These are phyloP conservation scores for Viola pubescens DNA, from an alignment of 441 rosid species.

Conservation along the genomic window DNA sequence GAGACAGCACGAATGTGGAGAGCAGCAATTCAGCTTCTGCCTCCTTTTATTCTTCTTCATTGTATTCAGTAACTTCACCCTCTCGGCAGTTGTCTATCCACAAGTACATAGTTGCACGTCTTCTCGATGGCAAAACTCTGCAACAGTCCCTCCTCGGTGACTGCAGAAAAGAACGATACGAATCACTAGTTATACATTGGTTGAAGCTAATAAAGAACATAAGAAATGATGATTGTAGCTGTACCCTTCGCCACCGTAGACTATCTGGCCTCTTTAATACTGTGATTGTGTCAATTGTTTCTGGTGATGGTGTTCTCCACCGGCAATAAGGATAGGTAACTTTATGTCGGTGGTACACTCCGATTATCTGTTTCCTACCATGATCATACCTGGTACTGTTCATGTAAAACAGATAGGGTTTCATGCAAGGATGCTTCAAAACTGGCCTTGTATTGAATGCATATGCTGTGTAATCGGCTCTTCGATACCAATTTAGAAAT, in stretches of 20 bases:
- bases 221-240: not conserved
- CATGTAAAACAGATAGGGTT: slow-evolving; percentile 63
- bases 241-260: slow-evolving; percentile 65
- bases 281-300: slow-evolving; percentile 39
- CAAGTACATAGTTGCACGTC: slow-evolving; percentile 44
- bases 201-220: not conserved
- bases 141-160: slow-evolving; percentile 85
- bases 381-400: slow-evolving; percentile 39
- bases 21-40: not conserved
- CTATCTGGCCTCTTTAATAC: slow-evolving; percentile 60
- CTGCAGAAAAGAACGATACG: slow-evolving; percentile 30
- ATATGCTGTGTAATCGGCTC: slow-evolving; percentile 69
- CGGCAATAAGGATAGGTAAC: slow-evolving; percentile 43
- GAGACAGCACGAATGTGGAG: not conserved
- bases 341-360: slow-evolving; percentile 38
- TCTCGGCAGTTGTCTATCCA: slow-evolving; percentile 61
- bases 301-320: slow-evolving; percentile 66
- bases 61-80: slow-evolving; percentile 58
- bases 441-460: slow-evolving; percentile 86
- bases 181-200: no score
- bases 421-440: slow-evolving; percentile 60
- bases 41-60: slow-evolving; percentile 6
- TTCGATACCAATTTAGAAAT: slow-evolving; percentile 72
- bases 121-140: slow-evolving; percentile 54
- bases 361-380: slow-evolving; percentile 45